These are phyloP conservation scores for Cornus suecica DNA, from an alignment of 148 eudicot genomes.

Conservation along the genomic window DNA sequence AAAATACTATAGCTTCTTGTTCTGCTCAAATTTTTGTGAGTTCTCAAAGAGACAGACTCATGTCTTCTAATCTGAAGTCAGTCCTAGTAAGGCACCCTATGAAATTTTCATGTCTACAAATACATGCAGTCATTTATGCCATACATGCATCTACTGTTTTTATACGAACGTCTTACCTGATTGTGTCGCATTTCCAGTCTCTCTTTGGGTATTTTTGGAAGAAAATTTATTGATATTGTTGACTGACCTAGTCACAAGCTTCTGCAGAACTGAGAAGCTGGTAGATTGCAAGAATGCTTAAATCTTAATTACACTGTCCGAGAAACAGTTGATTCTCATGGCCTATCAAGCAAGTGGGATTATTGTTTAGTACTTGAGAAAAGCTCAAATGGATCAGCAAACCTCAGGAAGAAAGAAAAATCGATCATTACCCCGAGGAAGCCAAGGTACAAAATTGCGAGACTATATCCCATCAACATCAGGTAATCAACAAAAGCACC, in stretches of 20 bases:
- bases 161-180: background rate
- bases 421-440: slow-evolving; percentile 27
- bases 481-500: slow-evolving; percentile 30
- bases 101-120: too few species aligned
- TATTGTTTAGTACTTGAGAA: slow-evolving; percentile 12
- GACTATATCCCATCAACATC: slow-evolving; percentile 31
- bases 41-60: too few species aligned
- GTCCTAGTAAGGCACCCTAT: too few species aligned
- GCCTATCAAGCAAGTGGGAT: slow-evolving; percentile 26
- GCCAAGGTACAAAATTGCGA: slow-evolving; percentile 40
- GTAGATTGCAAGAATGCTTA: background rate
- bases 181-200: background rate
- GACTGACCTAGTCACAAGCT: background rate
- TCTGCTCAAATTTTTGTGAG: background rate
- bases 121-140: too few species aligned
- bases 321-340: slow-evolving; percentile 14
- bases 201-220: background rate
- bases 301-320: background rate
- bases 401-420: slow-evolving; percentile 25
- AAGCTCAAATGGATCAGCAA: slow-evolving; percentile 23
- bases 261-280: slow-evolving; percentile 11
- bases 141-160: background rate
- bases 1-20: too few species aligned
- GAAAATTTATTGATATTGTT: background rate
- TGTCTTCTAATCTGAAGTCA: too few species aligned